Percentiles rank a stretch among this genome's conserved stretches.
Conservation (phyloP, 2,329 filamentous ascomycete species). For the Alternaria viburni region DNA sequence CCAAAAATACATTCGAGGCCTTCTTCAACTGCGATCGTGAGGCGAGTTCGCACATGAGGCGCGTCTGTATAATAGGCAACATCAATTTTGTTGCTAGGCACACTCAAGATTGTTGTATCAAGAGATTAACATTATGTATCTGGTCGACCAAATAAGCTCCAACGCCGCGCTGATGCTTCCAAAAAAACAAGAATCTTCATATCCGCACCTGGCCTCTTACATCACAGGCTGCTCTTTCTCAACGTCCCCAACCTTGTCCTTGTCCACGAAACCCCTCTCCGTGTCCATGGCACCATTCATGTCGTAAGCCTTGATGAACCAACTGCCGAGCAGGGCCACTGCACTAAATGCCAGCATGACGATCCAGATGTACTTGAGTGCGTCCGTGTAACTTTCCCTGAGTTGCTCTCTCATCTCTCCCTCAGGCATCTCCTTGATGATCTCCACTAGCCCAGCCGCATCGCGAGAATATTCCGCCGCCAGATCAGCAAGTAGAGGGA, state of each 20-base stretch:
- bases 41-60: neutral
- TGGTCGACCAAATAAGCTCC: neutral
- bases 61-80: neutral
- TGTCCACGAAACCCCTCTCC: constrained; percentile 56
- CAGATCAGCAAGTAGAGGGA: constrained; percentile 56
- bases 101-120: neutral
- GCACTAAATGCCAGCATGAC: constrained; percentile 62
- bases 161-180: constrained; percentile 10
- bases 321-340: constrained; percentile 58
- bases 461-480: constrained; percentile 62
- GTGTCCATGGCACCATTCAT: constrained; percentile 57
- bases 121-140: neutral
- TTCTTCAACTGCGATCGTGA: neutral
- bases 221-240: constrained; percentile 18
- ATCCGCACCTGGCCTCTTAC: neutral
- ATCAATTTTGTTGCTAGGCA: neutral
- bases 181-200: neutral
- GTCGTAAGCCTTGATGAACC: constrained; percentile 57
- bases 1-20: constrained; percentile 8
- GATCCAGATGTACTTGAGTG: constrained; percentile 62
- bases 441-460: constrained; percentile 63
- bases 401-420: constrained; percentile 53
- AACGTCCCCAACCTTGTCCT: constrained; percentile 35
- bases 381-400: constrained; percentile 59
- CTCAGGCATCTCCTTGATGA: constrained; percentile 62